Evolutionary conservation across 1,284 basidiomycete species (phyloP).

Genomic region (Takashimella koratensis): DNA sequence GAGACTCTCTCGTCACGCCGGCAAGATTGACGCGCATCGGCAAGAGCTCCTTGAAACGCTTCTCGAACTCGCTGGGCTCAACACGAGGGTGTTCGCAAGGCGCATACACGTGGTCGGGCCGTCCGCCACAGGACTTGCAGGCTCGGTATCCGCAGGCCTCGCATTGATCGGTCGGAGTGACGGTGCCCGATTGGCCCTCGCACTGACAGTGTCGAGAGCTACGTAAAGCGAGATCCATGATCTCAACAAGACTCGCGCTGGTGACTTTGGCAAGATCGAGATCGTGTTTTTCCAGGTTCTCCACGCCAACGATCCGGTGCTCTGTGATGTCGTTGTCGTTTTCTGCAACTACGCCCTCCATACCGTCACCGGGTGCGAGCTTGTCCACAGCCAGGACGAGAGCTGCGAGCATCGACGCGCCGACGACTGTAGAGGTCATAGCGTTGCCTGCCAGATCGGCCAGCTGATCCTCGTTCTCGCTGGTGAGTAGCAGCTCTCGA

Average conservation of each 20-base stretch:
- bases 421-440: slow-evolving; percentile 95
- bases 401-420: slow-evolving; percentile 80
- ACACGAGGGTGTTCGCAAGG: slow-evolving; percentile 45
- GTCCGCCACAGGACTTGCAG: slow-evolving; percentile 80
- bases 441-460: slow-evolving; percentile 94
- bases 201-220: slow-evolving; percentile 80
- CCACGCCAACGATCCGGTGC: slow-evolving; percentile 65
- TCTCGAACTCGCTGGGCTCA: slow-evolving; percentile 67
- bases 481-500: slow-evolving; percentile 83
- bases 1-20: slow-evolving; percentile 55
- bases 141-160: slow-evolving; percentile 71
- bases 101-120: slow-evolving; percentile 76
- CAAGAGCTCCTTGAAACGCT: slow-evolving; percentile 69
- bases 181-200: slow-evolving; percentile 79
- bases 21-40: slow-evolving; percentile 78
- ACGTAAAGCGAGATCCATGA: slow-evolving; percentile 64
- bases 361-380: slow-evolving; percentile 62
- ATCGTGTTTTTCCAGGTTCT: slow-evolving; percentile 59
- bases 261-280: slow-evolving; percentile 65
- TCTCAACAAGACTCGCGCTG: slow-evolving; percentile 54
- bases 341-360: slow-evolving; percentile 28
- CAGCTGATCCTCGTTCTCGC: slow-evolving; percentile 88
- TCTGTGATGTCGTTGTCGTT: slow-evolving; percentile 61
- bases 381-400: slow-evolving; percentile 64
- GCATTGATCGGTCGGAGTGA: slow-evolving; percentile 66